Conservation (phyloP, 192 early-diverging fungal genomes). For the Coemansia sp. region DNA sequence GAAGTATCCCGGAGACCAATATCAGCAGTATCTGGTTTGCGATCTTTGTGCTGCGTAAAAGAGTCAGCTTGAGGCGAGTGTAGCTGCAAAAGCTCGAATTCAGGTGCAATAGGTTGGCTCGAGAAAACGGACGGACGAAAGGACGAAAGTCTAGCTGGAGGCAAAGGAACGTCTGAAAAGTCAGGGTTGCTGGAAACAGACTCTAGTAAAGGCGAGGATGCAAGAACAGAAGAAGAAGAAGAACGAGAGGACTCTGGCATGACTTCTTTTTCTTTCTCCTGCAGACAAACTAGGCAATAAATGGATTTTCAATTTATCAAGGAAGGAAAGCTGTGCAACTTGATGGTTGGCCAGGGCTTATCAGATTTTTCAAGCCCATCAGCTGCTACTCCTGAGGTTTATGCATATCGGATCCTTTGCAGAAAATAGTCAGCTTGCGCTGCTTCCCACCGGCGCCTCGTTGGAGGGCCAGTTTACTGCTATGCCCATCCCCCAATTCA, state of each 20-base stretch:
- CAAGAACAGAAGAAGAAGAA: slow-evolving; percentile 13
- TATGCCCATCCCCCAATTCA: neutral
- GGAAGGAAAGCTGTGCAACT: neutral
- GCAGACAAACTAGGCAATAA: too few relatives aligned
- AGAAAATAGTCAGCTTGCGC: too few relatives aligned
- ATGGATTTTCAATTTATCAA: neutral
- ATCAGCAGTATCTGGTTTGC: slow-evolving; percentile 1
- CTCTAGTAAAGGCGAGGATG: slow-evolving; percentile 8
- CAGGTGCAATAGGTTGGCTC: neutral
- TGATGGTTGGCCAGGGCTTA: slow-evolving; percentile 5
- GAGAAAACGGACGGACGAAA: slow-evolving; percentile 1
- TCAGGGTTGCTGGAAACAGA: neutral
- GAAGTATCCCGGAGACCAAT: neutral
- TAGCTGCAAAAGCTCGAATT: slow-evolving; percentile 18
- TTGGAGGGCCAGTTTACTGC: slow-evolving; percentile 1
- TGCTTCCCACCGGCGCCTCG: slow-evolving; percentile 5
- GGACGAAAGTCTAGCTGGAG: slow-evolving; percentile 10
- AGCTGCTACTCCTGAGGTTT: slow-evolving; percentile 5
- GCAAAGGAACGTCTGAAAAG: neutral
- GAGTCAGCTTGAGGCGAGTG: neutral
- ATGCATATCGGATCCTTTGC: too few relatives aligned
- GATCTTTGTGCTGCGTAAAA: neutral
- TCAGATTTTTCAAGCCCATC: slow-evolving; percentile 5
- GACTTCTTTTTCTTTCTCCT: neutral
- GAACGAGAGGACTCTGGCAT: slow-evolving; percentile 4